These are phyloP conservation scores for Ganoderma sp. DNA, from an alignment of 1,284 basidiomycete genomes.

Conservation along the genomic window DNA sequence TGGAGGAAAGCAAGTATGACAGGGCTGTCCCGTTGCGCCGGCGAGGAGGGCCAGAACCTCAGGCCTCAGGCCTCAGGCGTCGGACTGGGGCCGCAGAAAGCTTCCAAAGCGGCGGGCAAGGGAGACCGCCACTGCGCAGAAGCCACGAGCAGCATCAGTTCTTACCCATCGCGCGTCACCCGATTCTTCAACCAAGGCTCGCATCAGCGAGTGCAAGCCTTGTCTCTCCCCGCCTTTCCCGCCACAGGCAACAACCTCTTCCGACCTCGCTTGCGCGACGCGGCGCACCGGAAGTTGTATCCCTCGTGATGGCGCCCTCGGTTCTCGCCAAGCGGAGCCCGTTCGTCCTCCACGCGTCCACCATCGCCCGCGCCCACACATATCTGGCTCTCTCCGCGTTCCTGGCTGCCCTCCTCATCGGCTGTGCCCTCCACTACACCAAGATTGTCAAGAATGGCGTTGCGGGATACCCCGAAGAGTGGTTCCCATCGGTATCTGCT, in stretches of 20 bases:
- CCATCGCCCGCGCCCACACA: conserved; percentile 71
- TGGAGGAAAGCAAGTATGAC: conserved; percentile 1
- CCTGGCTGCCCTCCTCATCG: conserved; percentile 68
- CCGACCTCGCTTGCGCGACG: neutral
- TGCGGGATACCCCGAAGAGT: conserved; percentile 87
- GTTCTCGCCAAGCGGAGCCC: conserved; percentile 15
- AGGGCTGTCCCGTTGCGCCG: neutral
- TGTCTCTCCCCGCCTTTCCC: neutral
- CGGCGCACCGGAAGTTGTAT: neutral
- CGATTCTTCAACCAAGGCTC: neutral
- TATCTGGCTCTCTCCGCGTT: conserved; percentile 77
- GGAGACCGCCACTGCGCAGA: neutral
- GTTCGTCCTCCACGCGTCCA: conserved; percentile 49
- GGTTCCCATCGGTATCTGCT: conserved; percentile 93
- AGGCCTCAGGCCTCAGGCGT: too few relatives aligned
- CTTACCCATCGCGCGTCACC: neutral
- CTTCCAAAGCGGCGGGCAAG: neutral
- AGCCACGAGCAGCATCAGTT: neutral
- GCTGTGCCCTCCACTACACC: conserved; percentile 78
- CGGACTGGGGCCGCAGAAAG: neutral
- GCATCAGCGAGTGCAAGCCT: neutral
- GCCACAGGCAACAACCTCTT: neutral
- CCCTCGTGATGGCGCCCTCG: conserved; percentile 10
- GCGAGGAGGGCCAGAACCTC: too few relatives aligned
- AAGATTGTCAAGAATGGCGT: conserved; percentile 91